phyloP scores from a whole-genome alignment of 2,329 filamentous ascomycete genomes.

The Triangularia verruculosa region DNA sequence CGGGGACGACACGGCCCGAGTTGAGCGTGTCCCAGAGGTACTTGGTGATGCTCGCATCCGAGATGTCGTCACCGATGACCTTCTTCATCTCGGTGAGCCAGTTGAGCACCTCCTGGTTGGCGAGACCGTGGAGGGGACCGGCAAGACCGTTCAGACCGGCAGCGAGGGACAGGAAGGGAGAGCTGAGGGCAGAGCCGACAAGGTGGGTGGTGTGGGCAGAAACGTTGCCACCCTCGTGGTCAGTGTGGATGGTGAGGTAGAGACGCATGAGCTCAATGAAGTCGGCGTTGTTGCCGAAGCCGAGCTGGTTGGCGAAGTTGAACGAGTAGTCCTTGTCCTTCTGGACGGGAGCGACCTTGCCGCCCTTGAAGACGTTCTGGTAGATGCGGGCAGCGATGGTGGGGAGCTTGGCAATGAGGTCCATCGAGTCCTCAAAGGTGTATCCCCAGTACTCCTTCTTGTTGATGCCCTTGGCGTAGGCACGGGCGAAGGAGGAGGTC shows the following conservation, averaged over 20 bases:
- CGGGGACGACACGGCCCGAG: constrained; percentile 90
- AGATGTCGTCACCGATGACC: constrained; percentile 86
- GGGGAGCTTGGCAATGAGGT: constrained; percentile 98
- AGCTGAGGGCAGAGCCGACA: constrained; percentile 94
- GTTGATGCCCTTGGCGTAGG: constrained; percentile 97
- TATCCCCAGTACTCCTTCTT: constrained; percentile 99
- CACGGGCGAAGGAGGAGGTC: constrained; percentile 95
- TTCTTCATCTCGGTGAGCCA: constrained; percentile 99
- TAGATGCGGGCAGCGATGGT: constrained; percentile 98
- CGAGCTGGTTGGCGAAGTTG: constrained; percentile 99
- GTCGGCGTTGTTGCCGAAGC: constrained; percentile 90
- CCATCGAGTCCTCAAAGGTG: constrained; percentile 99
- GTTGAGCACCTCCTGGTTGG: constrained; percentile 99
- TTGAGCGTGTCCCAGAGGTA: constrained; percentile 99
- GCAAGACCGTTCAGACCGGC: constrained; percentile 98
- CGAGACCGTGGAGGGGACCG: constrained; percentile 95
- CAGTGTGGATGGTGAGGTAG: constrained; percentile 99
- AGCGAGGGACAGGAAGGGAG: constrained; percentile 92
- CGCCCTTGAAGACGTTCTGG: constrained; percentile 99
- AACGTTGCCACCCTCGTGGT: constrained; percentile 99
- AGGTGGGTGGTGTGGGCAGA: constrained; percentile 97
- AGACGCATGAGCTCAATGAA: constrained; percentile 98
- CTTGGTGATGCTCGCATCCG: constrained; percentile 93
- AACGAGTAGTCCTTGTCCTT: constrained; percentile 99
- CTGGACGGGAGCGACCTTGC: constrained; percentile 92